Evolutionary conservation across 23 red algal genomes (phyloP).

Genomic region (Porphyridium purpureum): DNA sequence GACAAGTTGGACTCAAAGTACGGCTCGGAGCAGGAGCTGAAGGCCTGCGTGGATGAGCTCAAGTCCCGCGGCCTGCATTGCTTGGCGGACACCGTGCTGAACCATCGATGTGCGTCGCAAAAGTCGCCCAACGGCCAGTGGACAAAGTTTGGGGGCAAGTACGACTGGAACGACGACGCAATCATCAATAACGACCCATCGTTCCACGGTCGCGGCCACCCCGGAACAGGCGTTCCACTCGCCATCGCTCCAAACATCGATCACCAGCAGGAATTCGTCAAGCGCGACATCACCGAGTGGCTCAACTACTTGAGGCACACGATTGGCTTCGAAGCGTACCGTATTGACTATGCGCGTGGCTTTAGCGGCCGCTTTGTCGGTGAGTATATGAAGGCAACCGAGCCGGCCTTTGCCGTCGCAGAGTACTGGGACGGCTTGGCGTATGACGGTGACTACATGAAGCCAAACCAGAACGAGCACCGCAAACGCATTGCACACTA

Average conservation of each 20-base stretch:
- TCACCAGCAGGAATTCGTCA: background rate
- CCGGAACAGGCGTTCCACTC: background rate
- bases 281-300: background rate
- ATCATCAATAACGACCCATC: background rate
- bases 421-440: background rate
- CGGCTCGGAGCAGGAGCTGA: background rate
- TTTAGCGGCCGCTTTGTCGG: background rate
- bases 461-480: background rate
- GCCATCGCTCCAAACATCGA: constrained; percentile 1
- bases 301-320: background rate
- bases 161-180: background rate
- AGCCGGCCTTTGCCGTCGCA: background rate
- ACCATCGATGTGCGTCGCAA: constrained; percentile 1
- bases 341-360: background rate
- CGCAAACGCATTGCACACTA: background rate
- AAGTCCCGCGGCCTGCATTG: background rate
- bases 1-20: background rate
- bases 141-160: constrained; percentile 2
- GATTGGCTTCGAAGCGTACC: background rate
- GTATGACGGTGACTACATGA: background rate
- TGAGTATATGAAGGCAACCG: background rate
- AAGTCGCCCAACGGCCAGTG: background rate
- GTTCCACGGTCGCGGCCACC: background rate
- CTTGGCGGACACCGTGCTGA: background rate
- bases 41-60: background rate